phyloP scores from a whole-genome alignment of 768 basidiomycete genomes.

The Tricholoma terreum region DNA sequence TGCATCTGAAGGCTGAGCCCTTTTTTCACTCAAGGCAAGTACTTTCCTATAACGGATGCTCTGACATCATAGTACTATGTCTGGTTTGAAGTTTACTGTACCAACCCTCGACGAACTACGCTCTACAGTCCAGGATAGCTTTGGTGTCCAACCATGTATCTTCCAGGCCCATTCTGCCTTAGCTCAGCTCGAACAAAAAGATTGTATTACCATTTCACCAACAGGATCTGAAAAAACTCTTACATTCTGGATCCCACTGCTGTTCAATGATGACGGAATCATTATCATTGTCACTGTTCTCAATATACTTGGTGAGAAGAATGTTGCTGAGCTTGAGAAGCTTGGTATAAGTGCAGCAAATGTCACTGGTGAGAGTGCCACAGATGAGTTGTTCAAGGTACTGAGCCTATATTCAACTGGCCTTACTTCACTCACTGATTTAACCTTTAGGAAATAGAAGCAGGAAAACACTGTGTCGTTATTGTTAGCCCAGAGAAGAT shows the following conservation, averaged over 20 bases:
- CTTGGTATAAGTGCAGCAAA: conserved; percentile 12
- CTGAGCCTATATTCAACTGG: neutral
- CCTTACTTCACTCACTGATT: neutral
- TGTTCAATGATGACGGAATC: conserved; percentile 12
- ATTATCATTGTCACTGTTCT: conserved; percentile 18
- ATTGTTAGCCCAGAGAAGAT: conserved; percentile 18
- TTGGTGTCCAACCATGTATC: conserved; percentile 14
- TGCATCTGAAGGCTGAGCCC: too few species aligned
- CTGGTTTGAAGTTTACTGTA: too few species aligned
- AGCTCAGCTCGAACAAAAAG: conserved; percentile 7
- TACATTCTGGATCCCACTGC: conserved; percentile 20
- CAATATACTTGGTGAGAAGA: conserved; percentile 20
- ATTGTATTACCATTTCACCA: conserved; percentile 18
- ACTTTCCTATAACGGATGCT: too few species aligned
- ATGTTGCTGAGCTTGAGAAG: conserved; percentile 8
- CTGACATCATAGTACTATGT: too few species aligned
- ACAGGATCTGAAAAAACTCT: conserved; percentile 24
- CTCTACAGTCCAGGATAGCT: conserved; percentile 4
- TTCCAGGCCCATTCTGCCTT: conserved; percentile 10
- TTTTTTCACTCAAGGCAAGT: too few species aligned
- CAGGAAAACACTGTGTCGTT: conserved; percentile 15
- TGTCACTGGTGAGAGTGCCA: conserved; percentile 14
- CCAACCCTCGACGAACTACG: too few species aligned
- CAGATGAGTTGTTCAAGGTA: conserved; percentile 18
- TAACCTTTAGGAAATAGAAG: conserved; percentile 15